phyloP scores from a whole-genome alignment of 176 grass and related monocot genomes.

The Aegilops longissima region DNA sequence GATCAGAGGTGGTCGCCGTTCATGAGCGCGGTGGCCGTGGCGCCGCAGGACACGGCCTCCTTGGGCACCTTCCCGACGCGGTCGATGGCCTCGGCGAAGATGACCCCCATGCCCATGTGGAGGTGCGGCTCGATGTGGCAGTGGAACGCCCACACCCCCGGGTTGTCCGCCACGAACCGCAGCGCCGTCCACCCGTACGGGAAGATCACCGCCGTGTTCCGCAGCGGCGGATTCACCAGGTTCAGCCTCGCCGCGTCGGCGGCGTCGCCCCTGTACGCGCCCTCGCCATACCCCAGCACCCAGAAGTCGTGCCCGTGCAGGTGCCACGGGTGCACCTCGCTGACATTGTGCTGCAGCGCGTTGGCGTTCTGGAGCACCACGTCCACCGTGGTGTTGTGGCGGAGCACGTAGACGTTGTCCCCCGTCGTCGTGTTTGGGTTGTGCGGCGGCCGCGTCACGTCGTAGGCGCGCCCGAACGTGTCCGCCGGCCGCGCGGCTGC shows the following conservation, averaged over 20 bases:
- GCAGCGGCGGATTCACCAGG: constrained; percentile 60
- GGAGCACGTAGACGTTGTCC: constrained; percentile 39
- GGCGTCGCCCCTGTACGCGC: constrained; percentile 14
- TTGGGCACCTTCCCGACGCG: constrained; percentile 51
- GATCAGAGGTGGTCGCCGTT: constrained; percentile 42
- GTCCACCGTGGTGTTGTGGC: constrained; percentile 14
- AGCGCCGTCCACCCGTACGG: constrained; percentile 70
- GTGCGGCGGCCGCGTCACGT: constrained; percentile 52
- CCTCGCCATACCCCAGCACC: constrained; percentile 82
- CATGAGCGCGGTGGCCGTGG: constrained; percentile 53
- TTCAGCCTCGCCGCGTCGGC: constrained; percentile 44
- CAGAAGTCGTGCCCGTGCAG: constrained; percentile 92
- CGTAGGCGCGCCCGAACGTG: constrained; percentile 46
- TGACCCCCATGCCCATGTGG: constrained; percentile 77
- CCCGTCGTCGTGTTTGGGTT: constrained; percentile 58
- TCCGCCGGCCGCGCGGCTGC: constrained; percentile 38
- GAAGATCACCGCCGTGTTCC: constrained; percentile 80
- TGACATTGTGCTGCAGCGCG: constrained; percentile 43
- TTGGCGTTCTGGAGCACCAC: constrained; percentile 81
- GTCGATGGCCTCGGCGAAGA: constrained; percentile 73
- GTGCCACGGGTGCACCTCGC: constrained; percentile 91
- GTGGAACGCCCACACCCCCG: constrained; percentile 87
- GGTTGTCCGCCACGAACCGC: constrained; percentile 79
- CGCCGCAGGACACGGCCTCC: constrained; percentile 62
- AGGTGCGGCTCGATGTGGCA: constrained; percentile 93